These are phyloP conservation scores for Sordaria brevicollis DNA, from an alignment of 495 filamentous ascomycete genomes.

Conservation along the genomic window DNA sequence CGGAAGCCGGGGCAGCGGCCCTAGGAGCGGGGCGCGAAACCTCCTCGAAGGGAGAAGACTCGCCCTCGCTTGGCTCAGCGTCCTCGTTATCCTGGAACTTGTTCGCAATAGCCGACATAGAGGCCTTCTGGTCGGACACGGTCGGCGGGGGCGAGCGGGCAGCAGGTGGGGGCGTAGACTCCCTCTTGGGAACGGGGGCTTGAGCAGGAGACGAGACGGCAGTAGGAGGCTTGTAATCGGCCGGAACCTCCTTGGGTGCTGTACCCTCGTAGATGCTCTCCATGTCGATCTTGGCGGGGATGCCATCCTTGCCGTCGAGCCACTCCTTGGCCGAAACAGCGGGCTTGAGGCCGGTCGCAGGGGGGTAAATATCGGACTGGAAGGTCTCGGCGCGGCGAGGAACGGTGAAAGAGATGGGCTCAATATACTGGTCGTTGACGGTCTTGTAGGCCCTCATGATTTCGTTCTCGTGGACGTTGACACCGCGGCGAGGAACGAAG, in stretches of 20 bases:
- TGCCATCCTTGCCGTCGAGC: conserved; percentile 70
- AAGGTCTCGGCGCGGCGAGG: conserved; percentile 92
- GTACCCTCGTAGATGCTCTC: conserved; percentile 82
- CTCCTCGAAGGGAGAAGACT: conserved; percentile 71
- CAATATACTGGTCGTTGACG: conserved; percentile 85
- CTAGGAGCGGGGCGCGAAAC: conserved; percentile 48
- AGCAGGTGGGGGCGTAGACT: conserved; percentile 38
- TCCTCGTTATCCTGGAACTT: conserved; percentile 71
- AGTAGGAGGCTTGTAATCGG: conserved; percentile 54
- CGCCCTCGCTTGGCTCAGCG: conserved; percentile 34
- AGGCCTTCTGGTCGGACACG: conserved; percentile 73
- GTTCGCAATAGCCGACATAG: conserved; percentile 70
- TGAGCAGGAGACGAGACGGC: conserved; percentile 28
- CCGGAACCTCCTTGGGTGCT: conserved; percentile 60
- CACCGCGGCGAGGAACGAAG: conserved; percentile 88
- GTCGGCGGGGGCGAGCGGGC: conserved; percentile 44
- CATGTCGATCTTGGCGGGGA: conserved; percentile 86
- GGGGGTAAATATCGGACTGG: conserved; percentile 94
- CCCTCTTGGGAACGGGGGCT: conserved; percentile 44
- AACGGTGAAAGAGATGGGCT: conserved; percentile 95
- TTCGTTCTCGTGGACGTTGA: conserved; percentile 95
- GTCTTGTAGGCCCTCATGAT: conserved; percentile 95
- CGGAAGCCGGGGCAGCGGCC: conserved; percentile 15
- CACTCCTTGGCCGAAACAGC: conserved; percentile 74
- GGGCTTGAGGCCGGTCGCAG: conserved; percentile 63